phyloP scores from a whole-genome alignment of 164 flowering plant genomes.

The Tetracentron sinense region DNA sequence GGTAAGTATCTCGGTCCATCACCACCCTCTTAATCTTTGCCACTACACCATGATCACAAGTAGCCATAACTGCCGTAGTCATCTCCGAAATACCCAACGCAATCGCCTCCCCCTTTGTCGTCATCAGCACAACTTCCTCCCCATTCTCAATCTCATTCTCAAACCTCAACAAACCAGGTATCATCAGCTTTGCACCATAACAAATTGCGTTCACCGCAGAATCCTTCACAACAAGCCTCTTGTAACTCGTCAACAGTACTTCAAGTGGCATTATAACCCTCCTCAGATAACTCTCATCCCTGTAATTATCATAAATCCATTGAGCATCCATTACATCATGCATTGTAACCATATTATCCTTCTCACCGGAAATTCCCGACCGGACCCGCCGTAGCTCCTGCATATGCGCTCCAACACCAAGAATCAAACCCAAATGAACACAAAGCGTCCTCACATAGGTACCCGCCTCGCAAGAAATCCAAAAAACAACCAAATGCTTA shows the following conservation, averaged over 20 bases:
- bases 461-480: constrained; percentile 86
- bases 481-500: constrained; percentile 69
- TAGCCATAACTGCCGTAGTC: constrained; percentile 84
- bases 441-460: constrained; percentile 75
- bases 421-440: constrained; percentile 72
- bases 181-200: constrained; percentile 81
- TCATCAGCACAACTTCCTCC: constrained; percentile 76
- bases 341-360: constrained; percentile 81
- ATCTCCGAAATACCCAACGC: constrained; percentile 79
- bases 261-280: constrained; percentile 73
- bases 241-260: constrained; percentile 62
- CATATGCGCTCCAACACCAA: constrained; percentile 81
- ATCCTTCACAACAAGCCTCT: constrained; percentile 83
- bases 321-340: constrained; percentile 81
- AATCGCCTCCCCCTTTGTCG: constrained; percentile 78
- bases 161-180: constrained; percentile 76
- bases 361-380: constrained; percentile 74
- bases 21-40: constrained; percentile 85
- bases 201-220: constrained; percentile 81
- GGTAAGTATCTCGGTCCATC: constrained; percentile 81
- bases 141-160: constrained; percentile 73
- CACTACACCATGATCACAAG: constrained; percentile 80
- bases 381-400: constrained; percentile 77
- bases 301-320: constrained; percentile 59
- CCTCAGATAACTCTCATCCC: constrained; percentile 65